These are phyloP conservation scores for Paspalum vaginatum DNA, from an alignment of 176 grass and related monocot genomes.

Conservation along the genomic window DNA sequence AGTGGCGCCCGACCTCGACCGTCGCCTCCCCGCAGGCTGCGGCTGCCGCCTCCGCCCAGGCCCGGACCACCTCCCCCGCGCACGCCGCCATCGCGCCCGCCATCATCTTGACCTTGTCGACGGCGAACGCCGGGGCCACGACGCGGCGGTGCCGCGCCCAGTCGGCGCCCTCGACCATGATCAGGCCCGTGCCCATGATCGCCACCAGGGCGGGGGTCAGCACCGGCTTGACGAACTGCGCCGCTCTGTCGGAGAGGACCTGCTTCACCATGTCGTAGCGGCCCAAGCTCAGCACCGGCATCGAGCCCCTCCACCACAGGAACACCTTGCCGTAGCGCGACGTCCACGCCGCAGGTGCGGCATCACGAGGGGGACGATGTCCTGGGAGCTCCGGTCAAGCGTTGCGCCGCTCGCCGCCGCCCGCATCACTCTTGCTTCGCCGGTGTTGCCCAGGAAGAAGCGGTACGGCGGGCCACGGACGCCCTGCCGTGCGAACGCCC, in stretches of 20 bases:
- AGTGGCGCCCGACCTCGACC: background rate
- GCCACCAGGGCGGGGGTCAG: no score
- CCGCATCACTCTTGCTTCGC: constrained; percentile 43
- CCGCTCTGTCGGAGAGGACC: constrained; percentile 38
- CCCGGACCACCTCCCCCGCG: constrained; percentile 34
- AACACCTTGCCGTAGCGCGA: background rate
- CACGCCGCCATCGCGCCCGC: constrained; percentile 32
- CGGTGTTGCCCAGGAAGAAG: constrained; percentile 37
- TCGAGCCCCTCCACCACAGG: constrained; percentile 54
- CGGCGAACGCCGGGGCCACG: background rate
- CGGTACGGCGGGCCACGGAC: constrained; percentile 39
- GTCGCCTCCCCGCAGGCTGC: background rate
- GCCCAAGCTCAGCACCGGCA: constrained; percentile 38
- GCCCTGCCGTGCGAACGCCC: constrained; percentile 45
- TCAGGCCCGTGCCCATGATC: background rate
- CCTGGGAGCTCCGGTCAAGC: constrained; percentile 40
- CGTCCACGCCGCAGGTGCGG: constrained; percentile 40
- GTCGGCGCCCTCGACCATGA: background rate
- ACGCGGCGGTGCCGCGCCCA: background rate
- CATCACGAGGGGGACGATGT: constrained; percentile 45
- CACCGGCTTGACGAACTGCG: constrained; percentile 38
- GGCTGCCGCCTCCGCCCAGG: constrained; percentile 30
- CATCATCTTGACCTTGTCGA: background rate
- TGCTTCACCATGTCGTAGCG: constrained; percentile 43
- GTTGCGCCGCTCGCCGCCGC: background rate